Evolutionary conservation across 352 stramenopile species (phyloP), one percentile per base, ranked within the genome.

Genomic region (Pythium apleroticum): DNA sequence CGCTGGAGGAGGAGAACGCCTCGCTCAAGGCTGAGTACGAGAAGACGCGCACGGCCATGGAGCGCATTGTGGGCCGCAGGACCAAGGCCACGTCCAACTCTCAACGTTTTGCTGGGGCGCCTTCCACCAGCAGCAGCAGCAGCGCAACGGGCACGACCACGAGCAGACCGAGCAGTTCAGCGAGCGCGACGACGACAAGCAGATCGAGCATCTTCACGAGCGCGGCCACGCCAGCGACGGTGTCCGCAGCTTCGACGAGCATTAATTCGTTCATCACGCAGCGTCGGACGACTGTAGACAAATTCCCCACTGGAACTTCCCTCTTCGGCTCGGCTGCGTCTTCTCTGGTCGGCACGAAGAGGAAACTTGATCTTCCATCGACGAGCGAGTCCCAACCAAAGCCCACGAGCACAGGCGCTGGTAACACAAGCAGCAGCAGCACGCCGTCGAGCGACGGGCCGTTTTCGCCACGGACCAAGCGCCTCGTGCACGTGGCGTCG

Each of bases 31-130:
- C 68, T n/a, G 74, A 92, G 49, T 82, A 84, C 58, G 79, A 88
- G 46, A 82, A 80, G 57, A 75, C 79, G 8, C 84, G 85, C 57
- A 63, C 81, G 60, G 71, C 78, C 1, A 90, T 91, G 83, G 81
- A 90, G 52, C 80, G 81, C 0, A 88, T 89, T 14, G 71, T 73
- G 10, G 54, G 67, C 30, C 75, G 75, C 14, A 71, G 66, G 63
- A 66, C 57, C 53, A 71, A 69, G 37, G 46, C 54, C 37, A 63
- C 39, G 25, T 49, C 35, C 45, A 66, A 68, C 46, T 57, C 37
- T 0, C 57, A 63, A 12, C 59, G 53, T 7, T 71, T 58, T 20
- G 22, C 24, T 10, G 25, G 3, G 12, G 28, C 27, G 14, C 10
- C 48, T 20, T 30, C 31, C 31, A 41, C 46, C 14, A 57, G 14